Conservation (phyloP, 2,329 filamentous ascomycete species). For the Aureobasidium namibiae region DNA sequence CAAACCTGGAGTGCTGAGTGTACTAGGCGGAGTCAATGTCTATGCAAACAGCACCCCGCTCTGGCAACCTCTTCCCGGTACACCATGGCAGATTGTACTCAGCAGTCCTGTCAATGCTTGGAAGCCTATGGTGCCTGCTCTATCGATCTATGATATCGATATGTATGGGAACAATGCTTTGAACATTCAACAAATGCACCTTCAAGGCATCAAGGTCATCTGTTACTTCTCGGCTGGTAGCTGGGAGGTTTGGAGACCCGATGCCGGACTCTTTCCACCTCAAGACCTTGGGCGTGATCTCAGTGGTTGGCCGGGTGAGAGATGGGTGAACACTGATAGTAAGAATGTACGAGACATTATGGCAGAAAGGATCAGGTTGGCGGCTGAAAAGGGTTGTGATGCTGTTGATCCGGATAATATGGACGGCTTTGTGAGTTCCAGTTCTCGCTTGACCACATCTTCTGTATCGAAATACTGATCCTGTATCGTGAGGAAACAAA, state of each 20-base stretch:
- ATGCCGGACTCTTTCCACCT: slow-evolving; percentile 46
- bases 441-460: background rate
- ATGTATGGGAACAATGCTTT: slow-evolving; percentile 45
- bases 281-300: slow-evolving; percentile 51
- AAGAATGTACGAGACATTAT: slow-evolving; percentile 57
- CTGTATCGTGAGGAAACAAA: slow-evolving; percentile 37
- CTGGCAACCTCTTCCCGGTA: slow-evolving; percentile 48
- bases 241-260: slow-evolving; percentile 56
- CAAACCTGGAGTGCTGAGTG: background rate
- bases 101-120: slow-evolving; percentile 30
- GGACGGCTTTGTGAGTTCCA: slow-evolving; percentile 14
- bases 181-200: slow-evolving; percentile 42
- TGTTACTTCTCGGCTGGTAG: slow-evolving; percentile 70
- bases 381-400: slow-evolving; percentile 35
- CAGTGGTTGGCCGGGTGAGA: slow-evolving; percentile 58
- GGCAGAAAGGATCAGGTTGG: slow-evolving; percentile 50
- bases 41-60: slow-evolving; percentile 2
- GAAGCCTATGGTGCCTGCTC: slow-evolving; percentile 33
- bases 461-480: background rate
- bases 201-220: slow-evolving; percentile 52
- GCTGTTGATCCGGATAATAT: slow-evolving; percentile 28
- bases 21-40: background rate
- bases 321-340: slow-evolving; percentile 56
- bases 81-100: slow-evolving; percentile 57
- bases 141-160: slow-evolving; percentile 54